These are phyloP conservation scores for Phytophthora litchii DNA, from an alignment of 352 stramenopile genomes.

Conservation along the genomic window DNA sequence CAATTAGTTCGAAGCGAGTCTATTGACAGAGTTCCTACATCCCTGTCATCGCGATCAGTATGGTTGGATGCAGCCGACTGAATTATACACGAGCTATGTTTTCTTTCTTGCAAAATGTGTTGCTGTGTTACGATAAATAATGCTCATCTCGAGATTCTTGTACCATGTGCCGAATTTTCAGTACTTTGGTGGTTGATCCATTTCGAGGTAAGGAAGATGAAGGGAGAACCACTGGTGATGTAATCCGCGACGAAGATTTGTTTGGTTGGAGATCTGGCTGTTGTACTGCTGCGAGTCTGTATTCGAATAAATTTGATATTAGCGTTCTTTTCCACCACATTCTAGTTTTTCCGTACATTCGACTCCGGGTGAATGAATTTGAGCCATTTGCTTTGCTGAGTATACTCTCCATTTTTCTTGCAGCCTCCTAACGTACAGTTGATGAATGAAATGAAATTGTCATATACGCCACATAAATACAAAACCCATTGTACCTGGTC, in stretches of 20 bases:
- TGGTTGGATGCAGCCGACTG: background rate
- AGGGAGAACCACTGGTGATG: constrained; percentile 6
- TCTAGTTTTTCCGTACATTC: constrained; percentile 28
- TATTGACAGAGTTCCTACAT: no score
- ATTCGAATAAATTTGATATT: background rate
- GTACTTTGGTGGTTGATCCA: constrained; percentile 46
- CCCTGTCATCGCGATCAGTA: no score
- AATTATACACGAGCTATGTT: background rate
- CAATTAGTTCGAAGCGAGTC: background rate
- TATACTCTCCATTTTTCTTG: constrained; percentile 45
- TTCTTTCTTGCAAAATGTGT: background rate
- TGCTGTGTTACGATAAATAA: constrained; percentile 58
- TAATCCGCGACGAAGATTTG: background rate
- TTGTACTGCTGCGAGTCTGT: constrained; percentile 25
- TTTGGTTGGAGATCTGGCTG: constrained; percentile 3
- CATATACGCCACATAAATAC: background rate
- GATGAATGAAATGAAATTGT: constrained; percentile 2
- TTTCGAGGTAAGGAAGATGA: constrained; percentile 19
- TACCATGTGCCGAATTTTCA: constrained; percentile 74
- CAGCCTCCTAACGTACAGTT: constrained; percentile 35
- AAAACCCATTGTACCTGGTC: constrained; percentile 43
- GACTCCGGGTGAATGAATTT: constrained; percentile 21
- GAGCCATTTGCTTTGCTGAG: constrained; percentile 38
- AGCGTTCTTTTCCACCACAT: background rate
- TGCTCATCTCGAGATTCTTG: constrained; percentile 75